Evolutionary conservation across 257 asterid genomes (phyloP).

Genomic region (Solanum commersonii): DNA sequence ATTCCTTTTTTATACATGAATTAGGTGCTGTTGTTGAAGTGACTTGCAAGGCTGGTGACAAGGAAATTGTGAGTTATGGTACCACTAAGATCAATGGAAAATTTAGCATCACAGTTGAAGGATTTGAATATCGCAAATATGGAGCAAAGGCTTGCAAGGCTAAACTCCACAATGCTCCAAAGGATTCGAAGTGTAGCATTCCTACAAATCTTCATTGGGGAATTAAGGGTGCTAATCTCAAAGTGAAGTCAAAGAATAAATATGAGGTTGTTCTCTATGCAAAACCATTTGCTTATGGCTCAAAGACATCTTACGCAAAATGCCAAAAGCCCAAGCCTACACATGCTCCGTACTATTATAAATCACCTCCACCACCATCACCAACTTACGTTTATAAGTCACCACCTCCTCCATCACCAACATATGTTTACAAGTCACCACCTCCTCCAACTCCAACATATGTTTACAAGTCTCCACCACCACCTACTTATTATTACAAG

Average conservation of each 20-base stretch:
- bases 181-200: conserved; percentile 44
- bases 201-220: conserved; percentile 49
- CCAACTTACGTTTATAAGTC: too few species aligned
- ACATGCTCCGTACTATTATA: conserved; percentile 3
- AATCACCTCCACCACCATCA: background rate
- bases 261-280: conserved; percentile 59
- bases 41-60: conserved; percentile 8
- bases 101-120: conserved; percentile 35
- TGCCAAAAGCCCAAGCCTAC: background rate
- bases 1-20: background rate
- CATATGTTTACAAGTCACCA: background rate
- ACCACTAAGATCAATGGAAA: conserved; percentile 59
- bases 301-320: background rate
- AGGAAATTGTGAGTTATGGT: conserved; percentile 51
- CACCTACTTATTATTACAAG: background rate
- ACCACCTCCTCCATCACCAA: background rate
- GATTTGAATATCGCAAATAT: background rate
- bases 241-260: conserved; percentile 44
- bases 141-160: background rate
- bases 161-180: conserved; percentile 27
- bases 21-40: conserved; percentile 69
- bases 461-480: background rate
- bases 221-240: conserved; percentile 40
- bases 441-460: background rate
- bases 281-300: conserved; percentile 56